phyloP scores from a whole-genome alignment of 352 stramenopile genomes.

The Globisporangium splendens region DNA sequence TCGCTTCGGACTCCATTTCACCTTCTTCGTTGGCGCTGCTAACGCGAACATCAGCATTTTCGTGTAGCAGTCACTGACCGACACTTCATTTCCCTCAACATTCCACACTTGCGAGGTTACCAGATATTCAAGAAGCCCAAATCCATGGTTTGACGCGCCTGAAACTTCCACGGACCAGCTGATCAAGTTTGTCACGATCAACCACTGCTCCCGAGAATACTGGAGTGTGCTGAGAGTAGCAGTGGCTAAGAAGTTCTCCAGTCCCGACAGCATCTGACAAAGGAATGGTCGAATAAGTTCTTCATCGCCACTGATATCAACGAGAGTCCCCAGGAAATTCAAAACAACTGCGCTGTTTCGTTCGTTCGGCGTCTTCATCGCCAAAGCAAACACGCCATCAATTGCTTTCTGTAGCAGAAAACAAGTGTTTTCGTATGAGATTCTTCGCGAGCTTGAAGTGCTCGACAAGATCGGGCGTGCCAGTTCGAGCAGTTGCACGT shows the following conservation, averaged over 20 bases:
- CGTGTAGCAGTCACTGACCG: conserved; percentile 60
- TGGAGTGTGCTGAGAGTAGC: conserved; percentile 26
- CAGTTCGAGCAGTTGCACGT: conserved; percentile 35
- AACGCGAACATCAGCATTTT: conserved; percentile 65
- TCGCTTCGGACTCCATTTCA: conserved; percentile 29
- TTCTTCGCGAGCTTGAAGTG: conserved; percentile 27
- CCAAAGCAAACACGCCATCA: conserved; percentile 51
- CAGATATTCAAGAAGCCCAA: conserved; percentile 59
- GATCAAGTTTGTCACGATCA: conserved; percentile 59
- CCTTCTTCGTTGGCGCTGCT: conserved; percentile 20
- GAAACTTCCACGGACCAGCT: conserved; percentile 42
- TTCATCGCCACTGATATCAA: conserved; percentile 59
- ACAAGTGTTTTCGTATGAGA: conserved; percentile 64
- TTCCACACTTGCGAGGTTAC: conserved; percentile 57
- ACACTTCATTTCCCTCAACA: conserved; percentile 40
- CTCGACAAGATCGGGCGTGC: conserved; percentile 42
- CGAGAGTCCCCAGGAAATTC: conserved; percentile 41
- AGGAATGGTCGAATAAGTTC: conserved; percentile 62
- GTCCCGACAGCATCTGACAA: conserved; percentile 52
- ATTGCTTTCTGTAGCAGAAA: conserved; percentile 62
- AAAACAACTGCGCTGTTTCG: conserved; percentile 29
- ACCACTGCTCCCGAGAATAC: conserved; percentile 52
- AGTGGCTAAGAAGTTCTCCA: conserved; percentile 32
- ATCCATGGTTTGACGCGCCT: conserved; percentile 50
- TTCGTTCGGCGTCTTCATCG: conserved; percentile 34